phyloP scores from a whole-genome alignment of 2,329 filamentous ascomycete genomes.

The Sporothrix schenckii region DNA sequence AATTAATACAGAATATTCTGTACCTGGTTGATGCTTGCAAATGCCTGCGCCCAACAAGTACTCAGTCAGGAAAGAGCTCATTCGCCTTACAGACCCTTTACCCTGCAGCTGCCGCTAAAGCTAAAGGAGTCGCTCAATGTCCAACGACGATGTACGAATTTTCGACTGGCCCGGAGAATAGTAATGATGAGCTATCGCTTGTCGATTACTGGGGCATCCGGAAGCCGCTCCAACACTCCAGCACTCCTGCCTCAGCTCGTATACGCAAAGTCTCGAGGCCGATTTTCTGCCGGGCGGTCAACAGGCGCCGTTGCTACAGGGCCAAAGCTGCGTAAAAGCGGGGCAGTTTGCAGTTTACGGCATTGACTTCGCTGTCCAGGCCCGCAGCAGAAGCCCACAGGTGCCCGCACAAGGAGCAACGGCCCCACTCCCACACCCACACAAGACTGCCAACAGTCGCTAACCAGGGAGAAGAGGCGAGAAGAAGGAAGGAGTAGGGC shows the following conservation, averaged over 20 bases:
- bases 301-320: conserved; percentile 15
- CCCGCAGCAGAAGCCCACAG: conserved; percentile 30
- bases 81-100: not conserved
- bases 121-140: not conserved
- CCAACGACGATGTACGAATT: not conserved
- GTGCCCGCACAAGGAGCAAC: conserved; percentile 17
- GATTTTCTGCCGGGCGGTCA: conserved; percentile 36
- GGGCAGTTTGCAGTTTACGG: conserved; percentile 30
- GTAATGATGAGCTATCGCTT: not conserved
- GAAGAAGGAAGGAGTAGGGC: not conserved
- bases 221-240: not conserved
- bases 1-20: too few species aligned
- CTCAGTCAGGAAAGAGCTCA: too few species aligned
- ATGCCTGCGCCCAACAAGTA: too few species aligned
- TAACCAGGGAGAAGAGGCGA: conserved; percentile 21
- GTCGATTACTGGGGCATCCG: not conserved
- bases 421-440: conserved; percentile 19
- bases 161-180: not conserved
- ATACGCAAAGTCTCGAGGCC: not conserved
- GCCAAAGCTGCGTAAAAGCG: conserved; percentile 30
- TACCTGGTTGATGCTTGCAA: too few species aligned
- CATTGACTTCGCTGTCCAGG: conserved; percentile 33
- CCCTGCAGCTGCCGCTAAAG: not conserved
- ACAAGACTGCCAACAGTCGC: conserved; percentile 12
- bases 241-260: conserved; percentile 14